Percentiles rank a stretch among this genome's conserved stretches.
These are phyloP conservation scores for Lactuca saligna DNA, from an alignment of 129 eudicot species.

Conservation along the genomic window DNA sequence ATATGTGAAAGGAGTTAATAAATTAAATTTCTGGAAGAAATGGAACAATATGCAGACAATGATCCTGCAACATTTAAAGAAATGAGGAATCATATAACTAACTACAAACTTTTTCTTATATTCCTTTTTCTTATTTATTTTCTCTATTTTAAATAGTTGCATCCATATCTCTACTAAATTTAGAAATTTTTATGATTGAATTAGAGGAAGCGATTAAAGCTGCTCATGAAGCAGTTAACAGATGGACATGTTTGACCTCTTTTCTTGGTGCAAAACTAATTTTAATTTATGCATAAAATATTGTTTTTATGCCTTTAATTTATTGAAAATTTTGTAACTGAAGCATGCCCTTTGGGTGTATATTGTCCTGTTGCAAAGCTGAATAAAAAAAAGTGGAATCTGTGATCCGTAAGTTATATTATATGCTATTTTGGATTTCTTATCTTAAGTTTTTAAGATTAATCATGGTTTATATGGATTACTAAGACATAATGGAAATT, in stretches of 20 bases:
- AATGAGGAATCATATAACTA: conserved; percentile 59
- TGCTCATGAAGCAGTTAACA: conserved; percentile 83
- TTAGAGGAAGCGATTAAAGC: conserved; percentile 76
- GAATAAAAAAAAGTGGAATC: conserved; percentile 48
- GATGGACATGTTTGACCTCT: conserved; percentile 87
- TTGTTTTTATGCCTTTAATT: too few species aligned
- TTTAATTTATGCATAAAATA: too few species aligned
- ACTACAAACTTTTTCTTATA: not conserved
- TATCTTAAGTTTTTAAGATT: not conserved
- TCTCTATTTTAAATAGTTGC: conserved; percentile 2
- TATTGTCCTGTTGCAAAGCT: conserved; percentile 74
- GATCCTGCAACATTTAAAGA: conserved; percentile 91
- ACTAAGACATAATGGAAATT: conserved; percentile 28
- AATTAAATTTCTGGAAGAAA: conserved; percentile 57
- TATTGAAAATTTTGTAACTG: conserved; percentile 11
- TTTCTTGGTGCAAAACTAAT: too few species aligned
- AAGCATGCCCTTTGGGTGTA: conserved; percentile 89
- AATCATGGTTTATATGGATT: conserved; percentile 29
- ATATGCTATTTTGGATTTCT: conserved; percentile 16
- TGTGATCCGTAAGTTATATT: conserved; percentile 84
- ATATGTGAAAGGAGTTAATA: not conserved
- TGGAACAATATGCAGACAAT: conserved; percentile 85
- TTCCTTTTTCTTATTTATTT: not conserved
- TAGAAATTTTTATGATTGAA: conserved; percentile 18
- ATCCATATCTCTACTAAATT: not conserved